Evolutionary conservation across 192 early-diverging fungal genomes (phyloP), one percentile per base, ranked within the genome.

Genomic region (Chytriomyces hyalinus): DNA sequence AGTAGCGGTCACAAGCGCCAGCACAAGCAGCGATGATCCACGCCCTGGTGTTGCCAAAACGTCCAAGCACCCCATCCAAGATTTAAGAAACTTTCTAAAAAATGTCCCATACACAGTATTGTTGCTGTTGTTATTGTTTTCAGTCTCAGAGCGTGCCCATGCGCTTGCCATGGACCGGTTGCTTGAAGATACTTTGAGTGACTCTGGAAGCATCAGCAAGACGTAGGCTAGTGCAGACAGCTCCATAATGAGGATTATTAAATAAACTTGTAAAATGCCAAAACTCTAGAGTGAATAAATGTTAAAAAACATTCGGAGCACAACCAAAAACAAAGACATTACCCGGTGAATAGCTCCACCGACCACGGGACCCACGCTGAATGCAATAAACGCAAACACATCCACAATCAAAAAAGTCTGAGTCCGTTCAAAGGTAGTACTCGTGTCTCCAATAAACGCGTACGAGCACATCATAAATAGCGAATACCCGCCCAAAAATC

Each of bases 191-290:
- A 13, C 49, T 48, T 68, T 68, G 9, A 84, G 61, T 2, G 85
- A 82, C 63, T 86, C 85, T 22, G 85, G 85, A 10, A 86, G 70
- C 44, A 84, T 46, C 20, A 86, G 65, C 9, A 65, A 11, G 36
- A 79, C 48, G 61, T 81, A 82, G 6, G 75, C 47, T 4, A 81
- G 28, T n/a, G 71, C 70, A 6, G 82, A 13, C 1, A 82, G 49
- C 22, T 82, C 73, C 6, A 75, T 51, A 47, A 72, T 49, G 48
- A 84, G 36, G 36, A 36, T 36, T 36, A 36, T 36, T 36, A 26
- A n/a, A 81, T 44, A 20, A 82, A 28, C 9, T 70, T 50, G 64
- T 82, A 82, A 6, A 83, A 79, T 43, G 73, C 65, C 45, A 74
- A 15, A 43, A 80, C 59, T 43, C 83, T 81, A 28, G 13, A 26